Base-by-base conservation (phyloP, 2,329 filamentous ascomycete species). In the Teratosphaeria zuluensis region DNA sequence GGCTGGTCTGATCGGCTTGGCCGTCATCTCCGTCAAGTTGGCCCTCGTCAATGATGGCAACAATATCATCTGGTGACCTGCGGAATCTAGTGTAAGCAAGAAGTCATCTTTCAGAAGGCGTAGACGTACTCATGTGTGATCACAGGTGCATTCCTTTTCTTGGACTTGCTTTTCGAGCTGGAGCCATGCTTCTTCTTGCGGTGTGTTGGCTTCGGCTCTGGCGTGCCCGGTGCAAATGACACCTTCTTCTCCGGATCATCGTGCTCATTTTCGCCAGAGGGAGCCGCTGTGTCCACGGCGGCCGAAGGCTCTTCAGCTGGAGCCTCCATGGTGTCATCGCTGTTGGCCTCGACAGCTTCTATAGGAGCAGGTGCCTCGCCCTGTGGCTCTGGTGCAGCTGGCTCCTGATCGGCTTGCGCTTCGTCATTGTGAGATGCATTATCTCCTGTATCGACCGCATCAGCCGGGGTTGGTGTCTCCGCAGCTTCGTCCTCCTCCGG, bases 161-260 rank as follows among this genome's bases (percentile, higher is more conserved):
- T 68, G 42, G 66, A 67, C 54, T 64, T 67, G 28, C 56, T 59
- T 59, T 69, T 69, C 12, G 59, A 52, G 1, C 61, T 58, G 42
- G 62, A 65, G 2, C 56, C 53, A 48, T 48, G 57, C 56, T 68
- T 68, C 59, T 69, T 69, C 56, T 66, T 67, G 2, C 66, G 59
- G 11, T 58, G 51, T 3, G 66, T 68, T 5, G 62, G 57, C 32
- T 64, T 65, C 1, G 64, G 66, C 19, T 69, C 66, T 3, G 66
- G 63, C 6, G 66, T 69, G 8, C 63, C 66, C 30, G 66, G 65
- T 16, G 68, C 66, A 35, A 68, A 69, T 57, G 61, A 63, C 1
- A 69, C 68, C 31, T 63, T 65, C 53, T 67, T 69, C 19, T 53
- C 52, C 7, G 4, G 42, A 42, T 66, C 64, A n/a, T 60, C 61